These are phyloP conservation scores for Aspergillus sclerotiicarbonarius DNA, from an alignment of 495 filamentous ascomycete species.

Conservation along the genomic window DNA sequence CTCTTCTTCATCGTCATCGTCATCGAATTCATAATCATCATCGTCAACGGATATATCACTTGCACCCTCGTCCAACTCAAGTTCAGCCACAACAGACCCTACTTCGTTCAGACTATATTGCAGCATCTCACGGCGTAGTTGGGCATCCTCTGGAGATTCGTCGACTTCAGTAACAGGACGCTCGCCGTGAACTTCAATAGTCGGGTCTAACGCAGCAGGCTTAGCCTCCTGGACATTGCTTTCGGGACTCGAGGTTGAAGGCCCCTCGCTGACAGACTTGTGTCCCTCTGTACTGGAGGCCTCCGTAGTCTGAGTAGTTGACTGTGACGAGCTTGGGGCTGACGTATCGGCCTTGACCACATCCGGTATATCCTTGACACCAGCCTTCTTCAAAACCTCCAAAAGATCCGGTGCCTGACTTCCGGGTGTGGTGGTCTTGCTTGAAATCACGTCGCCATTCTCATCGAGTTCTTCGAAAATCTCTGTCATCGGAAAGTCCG, in stretches of 20 bases:
- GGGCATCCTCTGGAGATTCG: conserved; percentile 76
- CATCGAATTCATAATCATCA: conserved; percentile 48
- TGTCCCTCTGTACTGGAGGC: background rate
- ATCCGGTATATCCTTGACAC: conserved; percentile 53
- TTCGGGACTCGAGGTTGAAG: background rate
- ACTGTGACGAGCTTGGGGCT: background rate
- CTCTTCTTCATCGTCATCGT: conserved; percentile 61
- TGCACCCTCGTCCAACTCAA: conserved; percentile 74
- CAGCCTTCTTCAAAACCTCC: conserved; percentile 68
- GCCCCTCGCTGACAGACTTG: background rate
- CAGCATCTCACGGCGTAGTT: conserved; percentile 87
- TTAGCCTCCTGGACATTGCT: conserved; percentile 11
- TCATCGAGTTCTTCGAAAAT: conserved; percentile 93
- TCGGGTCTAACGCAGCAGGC: conserved; percentile 22
- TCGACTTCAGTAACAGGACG: conserved; percentile 43
- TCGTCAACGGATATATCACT: conserved; percentile 58
- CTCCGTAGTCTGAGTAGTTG: background rate
- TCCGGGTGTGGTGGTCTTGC: conserved; percentile 56
- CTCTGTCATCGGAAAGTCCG: conserved; percentile 70
- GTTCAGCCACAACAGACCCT: conserved; percentile 87
- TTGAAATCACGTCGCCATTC: conserved; percentile 77
- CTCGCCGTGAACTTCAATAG: conserved; percentile 25
- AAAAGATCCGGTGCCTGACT: conserved; percentile 60
- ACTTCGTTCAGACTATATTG: conserved; percentile 82
- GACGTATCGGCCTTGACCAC: conserved; percentile 11